These are phyloP conservation scores for Alternaria gaisen DNA, from an alignment of 2,329 filamentous ascomycete species.

Conservation along the genomic window DNA sequence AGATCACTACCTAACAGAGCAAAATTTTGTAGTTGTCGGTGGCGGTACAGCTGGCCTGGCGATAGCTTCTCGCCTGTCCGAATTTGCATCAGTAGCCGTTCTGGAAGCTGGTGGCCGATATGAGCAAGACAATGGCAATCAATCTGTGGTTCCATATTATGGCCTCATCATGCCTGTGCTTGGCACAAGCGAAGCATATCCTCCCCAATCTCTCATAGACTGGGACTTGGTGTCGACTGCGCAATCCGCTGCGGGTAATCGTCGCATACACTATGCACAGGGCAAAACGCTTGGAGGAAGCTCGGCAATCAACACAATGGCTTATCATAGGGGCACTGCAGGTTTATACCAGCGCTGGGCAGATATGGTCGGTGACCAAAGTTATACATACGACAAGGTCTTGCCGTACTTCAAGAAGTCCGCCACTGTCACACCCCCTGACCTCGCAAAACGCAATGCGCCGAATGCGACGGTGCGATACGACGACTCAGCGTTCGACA, in stretches of 20 bases:
- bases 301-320: slow-evolving; percentile 38
- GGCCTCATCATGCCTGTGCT: slow-evolving; percentile 28
- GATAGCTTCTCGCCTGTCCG: slow-evolving; percentile 34
- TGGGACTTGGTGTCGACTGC: slow-evolving; percentile 39
- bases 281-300: slow-evolving; percentile 45
- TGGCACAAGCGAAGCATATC: slow-evolving; percentile 27
- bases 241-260: slow-evolving; percentile 25
- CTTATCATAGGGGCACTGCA: slow-evolving; percentile 35
- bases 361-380: slow-evolving; percentile 41
- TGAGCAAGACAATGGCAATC: slow-evolving; percentile 40
- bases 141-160: slow-evolving; percentile 35
- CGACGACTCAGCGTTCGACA: slow-evolving; percentile 27
- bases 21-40: slow-evolving; percentile 31
- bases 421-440: slow-evolving; percentile 40
- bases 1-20: background rate
- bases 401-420: slow-evolving; percentile 42
- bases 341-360: slow-evolving; percentile 44
- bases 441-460: slow-evolving; percentile 27
- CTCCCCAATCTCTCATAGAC: slow-evolving; percentile 34
- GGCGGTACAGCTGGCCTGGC: slow-evolving; percentile 41
- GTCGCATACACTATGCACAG: slow-evolving; percentile 44
- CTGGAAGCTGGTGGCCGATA: slow-evolving; percentile 40
- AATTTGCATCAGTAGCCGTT: slow-evolving; percentile 34
- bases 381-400: slow-evolving; percentile 39
- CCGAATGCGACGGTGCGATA: slow-evolving; percentile 32